Base-by-base conservation (phyloP, 2,329 filamentous ascomycete species). In the Corynespora cassiicola region DNA sequence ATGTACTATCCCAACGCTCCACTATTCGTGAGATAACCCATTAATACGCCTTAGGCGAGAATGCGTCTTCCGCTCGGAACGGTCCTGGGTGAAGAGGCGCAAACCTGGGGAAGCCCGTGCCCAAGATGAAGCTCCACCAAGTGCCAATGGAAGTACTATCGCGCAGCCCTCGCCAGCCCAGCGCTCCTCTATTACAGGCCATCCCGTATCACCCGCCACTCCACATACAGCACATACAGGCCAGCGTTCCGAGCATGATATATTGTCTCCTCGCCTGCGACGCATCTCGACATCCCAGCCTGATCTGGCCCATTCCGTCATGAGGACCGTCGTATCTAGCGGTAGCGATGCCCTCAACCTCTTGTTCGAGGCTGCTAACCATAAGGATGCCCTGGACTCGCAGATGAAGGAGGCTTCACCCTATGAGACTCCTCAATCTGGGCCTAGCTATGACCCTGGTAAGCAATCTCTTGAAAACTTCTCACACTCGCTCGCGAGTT, bases 301-400 rank as follows among this genome's bases (percentile, higher is more conserved):
- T 20, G 58, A 63, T 22, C 54, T 72, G 9, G 64, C 65, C 10
- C 59, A 68, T 34, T 71, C 69, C 0, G 68, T 76, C 14, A 71
- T 77, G 59, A 60, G 71, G 30, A 75, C 70, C 1, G 74, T 79
- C 7, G 77, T 80, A 3, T 76, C 76, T 0, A 79, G 73, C 40
- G 75, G 75, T 8, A 79, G 77, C 34, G 76, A 79, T 63, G 77
- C 77, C 5, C 51, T 79, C 22, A 77, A 76, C 31, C 64, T 80
- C 12, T 62, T 80, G 1, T 79, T 79, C 38, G 75, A 79, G 38
- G 76, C 76, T 16, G 75, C 74, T 15, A 49, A 65, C 25, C 65
- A 69, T 28, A 56, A 57, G 51, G 63, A 67, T 54, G 64, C 61
- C 23, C 58, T 66, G 21, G 65, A 67, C 20, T 55, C 54, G 20